phyloP scores from a whole-genome alignment of 768 basidiomycete species.

The Dentipellis fragilis region DNA sequence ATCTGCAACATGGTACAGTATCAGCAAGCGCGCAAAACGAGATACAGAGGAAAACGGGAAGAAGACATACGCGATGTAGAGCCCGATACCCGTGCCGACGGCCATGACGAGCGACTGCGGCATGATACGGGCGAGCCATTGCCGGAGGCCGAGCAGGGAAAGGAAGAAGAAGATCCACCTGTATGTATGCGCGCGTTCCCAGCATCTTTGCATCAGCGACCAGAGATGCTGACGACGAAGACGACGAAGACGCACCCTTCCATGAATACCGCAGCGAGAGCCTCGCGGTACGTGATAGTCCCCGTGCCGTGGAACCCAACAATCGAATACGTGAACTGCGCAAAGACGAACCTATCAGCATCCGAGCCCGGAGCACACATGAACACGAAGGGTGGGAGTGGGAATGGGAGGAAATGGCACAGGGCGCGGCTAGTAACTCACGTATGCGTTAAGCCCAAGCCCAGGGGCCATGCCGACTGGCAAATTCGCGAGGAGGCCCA shows the following conservation, averaged over 20 bases:
- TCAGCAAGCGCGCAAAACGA: conserved; percentile 2
- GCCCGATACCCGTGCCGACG: conserved; percentile 78
- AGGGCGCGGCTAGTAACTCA: conserved; percentile 32
- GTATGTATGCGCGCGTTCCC: background rate
- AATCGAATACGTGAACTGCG: conserved; percentile 77
- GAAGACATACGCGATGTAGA: conserved; percentile 68
- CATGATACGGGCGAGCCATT: conserved; percentile 85
- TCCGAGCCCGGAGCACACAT: background rate
- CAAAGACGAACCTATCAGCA: background rate
- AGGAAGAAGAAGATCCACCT: conserved; percentile 79
- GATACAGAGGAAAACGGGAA: conserved; percentile 2
- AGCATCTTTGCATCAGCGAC: background rate
- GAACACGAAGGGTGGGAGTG: too few relatives aligned
- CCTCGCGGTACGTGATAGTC: conserved; percentile 66
- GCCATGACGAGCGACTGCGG: conserved; percentile 80
- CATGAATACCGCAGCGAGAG: conserved; percentile 76
- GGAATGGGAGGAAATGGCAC: background rate
- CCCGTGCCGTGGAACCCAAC: conserved; percentile 78
- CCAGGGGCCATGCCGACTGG: conserved; percentile 86
- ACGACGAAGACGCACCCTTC: conserved; percentile 50
- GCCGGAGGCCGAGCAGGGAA: conserved; percentile 74
- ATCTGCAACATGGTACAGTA: conserved; percentile 27
- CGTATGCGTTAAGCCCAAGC: conserved; percentile 75
- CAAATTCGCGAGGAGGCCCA: conserved; percentile 81
- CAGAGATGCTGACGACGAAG: background rate